Percentiles rank a stretch among this genome's conserved stretches.
These are phyloP conservation scores for Chalciporus sphaerocephalus DNA, from an alignment of 768 basidiomycete genomes.

Conservation along the genomic window DNA sequence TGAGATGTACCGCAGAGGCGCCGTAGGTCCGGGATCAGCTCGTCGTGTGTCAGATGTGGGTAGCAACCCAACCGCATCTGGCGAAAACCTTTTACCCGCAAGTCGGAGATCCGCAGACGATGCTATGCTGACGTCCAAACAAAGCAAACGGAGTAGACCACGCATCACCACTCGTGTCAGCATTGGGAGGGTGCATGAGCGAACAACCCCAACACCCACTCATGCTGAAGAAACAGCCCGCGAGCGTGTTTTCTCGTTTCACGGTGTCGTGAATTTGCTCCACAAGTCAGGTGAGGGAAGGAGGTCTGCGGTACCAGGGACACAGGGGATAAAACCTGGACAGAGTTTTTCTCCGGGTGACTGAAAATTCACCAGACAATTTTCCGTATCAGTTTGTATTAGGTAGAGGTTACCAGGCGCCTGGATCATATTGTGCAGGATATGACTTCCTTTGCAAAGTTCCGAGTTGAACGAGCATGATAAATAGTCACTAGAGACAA, in stretches of 20 bases:
- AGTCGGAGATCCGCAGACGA: constrained; percentile 8
- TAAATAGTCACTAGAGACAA: constrained; percentile 3
- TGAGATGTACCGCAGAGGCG: constrained; percentile 25
- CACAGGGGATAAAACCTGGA: neutral
- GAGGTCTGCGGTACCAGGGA: constrained; percentile 16
- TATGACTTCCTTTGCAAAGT: neutral
- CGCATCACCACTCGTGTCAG: constrained; percentile 13
- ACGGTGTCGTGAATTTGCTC: constrained; percentile 28
- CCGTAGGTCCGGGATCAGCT: constrained; percentile 3
- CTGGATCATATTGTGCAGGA: constrained; percentile 1
- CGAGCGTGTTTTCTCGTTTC: constrained; percentile 27
- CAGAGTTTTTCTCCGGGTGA: neutral
- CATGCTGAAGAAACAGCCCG: constrained; percentile 20
- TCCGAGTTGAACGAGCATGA: constrained; percentile 4
- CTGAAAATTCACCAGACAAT: neutral
- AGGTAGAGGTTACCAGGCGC: constrained; percentile 1
- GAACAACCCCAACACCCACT: constrained; percentile 33
- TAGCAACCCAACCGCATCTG: neutral
- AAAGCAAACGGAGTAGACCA: neutral
- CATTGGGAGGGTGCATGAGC: constrained; percentile 37
- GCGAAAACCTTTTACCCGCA: neutral
- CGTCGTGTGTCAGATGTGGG: neutral
- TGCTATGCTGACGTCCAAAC: neutral
- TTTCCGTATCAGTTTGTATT: constrained; percentile 4
- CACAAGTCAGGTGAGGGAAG: constrained; percentile 17